Evolutionary conservation across 768 basidiomycete genomes (phyloP).

Genomic region (Hygrophorus russula): DNA sequence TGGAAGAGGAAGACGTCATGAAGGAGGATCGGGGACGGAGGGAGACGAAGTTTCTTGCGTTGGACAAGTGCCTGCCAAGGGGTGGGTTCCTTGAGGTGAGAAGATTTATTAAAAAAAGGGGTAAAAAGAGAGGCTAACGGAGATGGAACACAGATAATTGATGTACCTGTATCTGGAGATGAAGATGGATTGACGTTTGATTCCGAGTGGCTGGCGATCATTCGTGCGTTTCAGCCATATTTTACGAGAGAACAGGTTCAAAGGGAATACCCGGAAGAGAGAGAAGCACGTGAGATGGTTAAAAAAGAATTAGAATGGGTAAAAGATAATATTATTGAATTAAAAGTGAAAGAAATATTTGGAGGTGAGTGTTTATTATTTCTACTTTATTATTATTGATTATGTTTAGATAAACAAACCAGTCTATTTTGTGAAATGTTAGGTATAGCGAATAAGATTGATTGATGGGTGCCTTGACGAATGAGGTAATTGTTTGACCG

Average conservation of each 20-base stretch:
- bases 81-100: slow-evolving; percentile 75
- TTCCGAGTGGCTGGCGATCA: slow-evolving; percentile 90
- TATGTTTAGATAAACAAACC: too few species aligned
- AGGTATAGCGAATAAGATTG: slow-evolving; percentile 60
- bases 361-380: too few species aligned
- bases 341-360: too few species aligned
- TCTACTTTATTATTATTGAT: too few species aligned
- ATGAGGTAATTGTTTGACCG: too few species aligned
- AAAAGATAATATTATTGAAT: slow-evolving; percentile 38
- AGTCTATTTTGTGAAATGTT: slow-evolving; percentile 80
- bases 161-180: slow-evolving; percentile 28
- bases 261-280: slow-evolving; percentile 39
- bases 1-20: slow-evolving; percentile 40
- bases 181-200: slow-evolving; percentile 49
- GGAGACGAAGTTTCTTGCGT: slow-evolving; percentile 72
- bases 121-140: too few species aligned
- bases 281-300: slow-evolving; percentile 41
- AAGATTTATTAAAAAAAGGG: too few species aligned
- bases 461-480: slow-evolving; percentile 16
- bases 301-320: slow-evolving; percentile 60
- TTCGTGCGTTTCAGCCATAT: slow-evolving; percentile 73
- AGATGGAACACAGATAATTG: slow-evolving; percentile 48
- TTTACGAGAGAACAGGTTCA: slow-evolving; percentile 47
- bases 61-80: slow-evolving; percentile 79
- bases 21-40: slow-evolving; percentile 23